Conservation (phyloP, 768 basidiomycete species). For the Clitopilus hobsonii region DNA sequence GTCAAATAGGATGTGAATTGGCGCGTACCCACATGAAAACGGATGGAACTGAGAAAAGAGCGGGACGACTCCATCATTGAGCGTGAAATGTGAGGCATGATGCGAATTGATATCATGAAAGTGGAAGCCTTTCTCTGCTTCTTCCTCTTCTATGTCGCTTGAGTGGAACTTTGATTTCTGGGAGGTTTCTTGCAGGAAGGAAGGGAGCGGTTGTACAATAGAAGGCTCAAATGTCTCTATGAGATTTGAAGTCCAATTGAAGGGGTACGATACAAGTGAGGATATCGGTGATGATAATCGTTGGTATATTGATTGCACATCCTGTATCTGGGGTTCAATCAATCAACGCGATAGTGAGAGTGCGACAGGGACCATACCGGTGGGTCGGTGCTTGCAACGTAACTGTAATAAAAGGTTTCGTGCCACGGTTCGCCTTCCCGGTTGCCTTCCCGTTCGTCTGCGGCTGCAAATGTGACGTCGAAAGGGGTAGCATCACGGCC, state of each 20-base stretch:
- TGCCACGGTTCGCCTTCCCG: conserved; percentile 30
- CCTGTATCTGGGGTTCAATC: not conserved
- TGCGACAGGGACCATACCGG: not conserved
- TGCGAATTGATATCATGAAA: no score
- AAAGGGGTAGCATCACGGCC: conserved; percentile 40
- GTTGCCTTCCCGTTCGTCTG: conserved; percentile 33
- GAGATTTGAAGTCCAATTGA: conserved; percentile 21
- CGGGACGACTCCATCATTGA: conserved; percentile 50
- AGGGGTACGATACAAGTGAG: conserved; percentile 8
- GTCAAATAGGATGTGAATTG: not conserved
- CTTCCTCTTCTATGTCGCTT: not conserved
- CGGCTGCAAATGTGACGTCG: conserved; percentile 42
- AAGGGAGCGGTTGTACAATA: conserved; percentile 27
- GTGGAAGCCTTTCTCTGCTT: not conserved
- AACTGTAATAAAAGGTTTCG: conserved; percentile 38
- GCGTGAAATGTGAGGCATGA: no score
- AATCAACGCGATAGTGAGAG: not conserved
- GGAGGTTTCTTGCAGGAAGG: conserved; percentile 17
- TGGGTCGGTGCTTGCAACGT: conserved; percentile 32
- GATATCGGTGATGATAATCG: conserved; percentile 3
- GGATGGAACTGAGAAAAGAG: conserved; percentile 51
- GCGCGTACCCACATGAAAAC: conserved; percentile 32
- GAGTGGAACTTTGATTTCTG: no score
- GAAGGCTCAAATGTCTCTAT: conserved; percentile 36
- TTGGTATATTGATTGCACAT: not conserved